These are phyloP conservation scores for Scutellaria galericulata DNA, from an alignment of 257 asterid species.

Conservation along the genomic window DNA sequence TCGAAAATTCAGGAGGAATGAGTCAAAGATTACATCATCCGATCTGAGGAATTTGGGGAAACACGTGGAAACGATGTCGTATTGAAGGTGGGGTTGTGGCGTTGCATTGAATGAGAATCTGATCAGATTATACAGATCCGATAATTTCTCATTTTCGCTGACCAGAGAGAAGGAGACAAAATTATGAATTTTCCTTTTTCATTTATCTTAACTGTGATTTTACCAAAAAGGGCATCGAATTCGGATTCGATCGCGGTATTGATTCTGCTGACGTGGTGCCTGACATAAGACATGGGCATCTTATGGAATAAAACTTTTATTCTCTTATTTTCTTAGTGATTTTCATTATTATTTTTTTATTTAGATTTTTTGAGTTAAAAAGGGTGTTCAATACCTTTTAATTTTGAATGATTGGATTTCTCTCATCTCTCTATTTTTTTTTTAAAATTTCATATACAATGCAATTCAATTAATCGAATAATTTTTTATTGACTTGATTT, in stretches of 20 bases:
- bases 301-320: conserved; percentile 19
- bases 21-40: conserved; percentile 35
- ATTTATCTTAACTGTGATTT: background rate
- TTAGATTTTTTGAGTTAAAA: too few relatives aligned
- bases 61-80: conserved; percentile 45
- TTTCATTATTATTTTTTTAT: too few relatives aligned
- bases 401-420: too few relatives aligned
- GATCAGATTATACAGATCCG: conserved; percentile 43
- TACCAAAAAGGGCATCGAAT: conserved; percentile 36
- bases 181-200: conserved; percentile 3
- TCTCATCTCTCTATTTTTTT: too few relatives aligned
- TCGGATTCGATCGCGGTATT: background rate
- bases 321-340: background rate
- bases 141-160: conserved; percentile 36
- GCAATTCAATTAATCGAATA: too few relatives aligned
- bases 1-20: background rate
- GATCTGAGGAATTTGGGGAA: conserved; percentile 34
- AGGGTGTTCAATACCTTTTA: too few relatives aligned
- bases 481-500: too few relatives aligned
- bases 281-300: conserved; percentile 30
- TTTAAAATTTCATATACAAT: too few relatives aligned
- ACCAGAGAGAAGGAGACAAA: conserved; percentile 24
- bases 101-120: conserved; percentile 14
- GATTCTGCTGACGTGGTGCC: background rate
- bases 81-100: background rate